Conservation (phyloP, 306 rosid genomes). For the Lathyrus sativus region DNA sequence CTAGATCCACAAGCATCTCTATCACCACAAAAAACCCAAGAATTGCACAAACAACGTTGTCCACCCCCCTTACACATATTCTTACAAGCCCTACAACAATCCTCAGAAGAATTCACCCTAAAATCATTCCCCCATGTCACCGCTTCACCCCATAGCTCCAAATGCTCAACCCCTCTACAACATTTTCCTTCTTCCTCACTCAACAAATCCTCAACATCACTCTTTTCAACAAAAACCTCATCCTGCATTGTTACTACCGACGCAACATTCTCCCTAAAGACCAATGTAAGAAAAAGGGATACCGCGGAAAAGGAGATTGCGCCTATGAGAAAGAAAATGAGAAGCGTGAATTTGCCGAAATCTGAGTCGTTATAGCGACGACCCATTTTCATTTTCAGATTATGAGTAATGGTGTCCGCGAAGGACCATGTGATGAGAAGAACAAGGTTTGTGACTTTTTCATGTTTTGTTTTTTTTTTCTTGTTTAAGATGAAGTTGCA, state of each 20-base stretch:
- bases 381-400: constrained; percentile 52
- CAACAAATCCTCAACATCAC: constrained; percentile 22
- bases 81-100: constrained; percentile 73
- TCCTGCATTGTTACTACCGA: constrained; percentile 24
- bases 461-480: background rate
- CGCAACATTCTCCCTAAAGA: constrained; percentile 15
- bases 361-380: constrained; percentile 65
- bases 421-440: background rate
- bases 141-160: constrained; percentile 85
- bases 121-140: constrained; percentile 72
- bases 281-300: constrained; percentile 44
- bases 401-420: background rate
- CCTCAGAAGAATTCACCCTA: constrained; percentile 61
- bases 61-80: constrained; percentile 50
- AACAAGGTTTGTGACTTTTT: background rate
- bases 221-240: background rate
- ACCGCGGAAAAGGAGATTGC: constrained; percentile 57
- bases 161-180: constrained; percentile 64
- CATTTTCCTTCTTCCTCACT: constrained; percentile 39
- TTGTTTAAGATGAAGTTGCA: background rate
- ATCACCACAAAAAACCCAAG: constrained; percentile 80
- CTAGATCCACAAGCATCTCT: constrained; percentile 65
- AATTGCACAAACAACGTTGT: constrained; percentile 61
- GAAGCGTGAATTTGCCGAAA: constrained; percentile 50
- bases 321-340: constrained; percentile 56